Percentiles rank a stretch among this genome's conserved stretches.
These are phyloP conservation scores for Ascochyta rabiei DNA, from an alignment of 2,329 filamentous ascomycete genomes.

Conservation along the genomic window DNA sequence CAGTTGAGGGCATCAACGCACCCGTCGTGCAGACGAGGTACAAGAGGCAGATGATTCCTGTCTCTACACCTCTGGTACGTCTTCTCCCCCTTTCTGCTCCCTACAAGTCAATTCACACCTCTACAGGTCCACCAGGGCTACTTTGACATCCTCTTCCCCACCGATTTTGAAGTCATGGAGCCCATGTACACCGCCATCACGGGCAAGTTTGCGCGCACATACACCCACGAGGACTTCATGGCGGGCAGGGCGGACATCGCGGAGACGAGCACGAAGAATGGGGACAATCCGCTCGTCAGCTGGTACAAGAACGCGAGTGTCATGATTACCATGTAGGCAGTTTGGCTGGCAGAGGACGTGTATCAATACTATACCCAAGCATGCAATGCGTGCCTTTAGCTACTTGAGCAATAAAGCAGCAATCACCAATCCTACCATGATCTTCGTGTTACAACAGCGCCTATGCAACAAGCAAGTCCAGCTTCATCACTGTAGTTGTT, in stretches of 20 bases:
- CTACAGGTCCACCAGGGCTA: conserved; percentile 91
- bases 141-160: conserved; percentile 98
- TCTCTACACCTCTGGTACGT: conserved; percentile 85
- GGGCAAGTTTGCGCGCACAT: conserved; percentile 84
- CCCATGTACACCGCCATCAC: conserved; percentile 92
- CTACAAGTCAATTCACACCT: conserved; percentile 1
- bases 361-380: conserved; percentile 3
- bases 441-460: too few relatives aligned
- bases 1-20: conserved; percentile 83
- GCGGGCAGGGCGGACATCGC: conserved; percentile 86
- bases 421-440: not conserved
- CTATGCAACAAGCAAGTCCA: too few relatives aligned
- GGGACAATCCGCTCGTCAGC: conserved; percentile 88
- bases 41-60: conserved; percentile 83
- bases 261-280: conserved; percentile 84
- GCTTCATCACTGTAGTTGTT: too few relatives aligned
- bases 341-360: not conserved
- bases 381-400: not conserved
- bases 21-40: conserved; percentile 97
- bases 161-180: conserved; percentile 89
- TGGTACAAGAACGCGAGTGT: conserved; percentile 98
- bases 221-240: conserved; percentile 90
- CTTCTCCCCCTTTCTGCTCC: not conserved
- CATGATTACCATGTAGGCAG: conserved; percentile 76
- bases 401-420: not conserved